These are phyloP conservation scores for Neurospora tetraspora DNA, from an alignment of 495 filamentous ascomycete species.

Conservation along the genomic window DNA sequence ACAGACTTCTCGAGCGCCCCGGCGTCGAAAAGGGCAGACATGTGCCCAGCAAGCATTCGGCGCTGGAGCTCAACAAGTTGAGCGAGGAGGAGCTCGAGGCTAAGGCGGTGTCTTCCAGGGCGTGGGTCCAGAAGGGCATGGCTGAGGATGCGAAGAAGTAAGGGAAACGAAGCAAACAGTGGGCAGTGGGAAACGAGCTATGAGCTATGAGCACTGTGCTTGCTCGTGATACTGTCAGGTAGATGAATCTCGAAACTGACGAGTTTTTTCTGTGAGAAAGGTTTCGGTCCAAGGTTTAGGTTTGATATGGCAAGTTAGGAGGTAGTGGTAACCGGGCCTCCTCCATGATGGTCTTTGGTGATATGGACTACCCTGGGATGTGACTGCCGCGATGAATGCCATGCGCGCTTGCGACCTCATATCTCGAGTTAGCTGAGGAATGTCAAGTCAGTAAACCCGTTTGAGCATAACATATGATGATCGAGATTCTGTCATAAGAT, in stretches of 20 bases:
- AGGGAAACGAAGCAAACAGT: not conserved
- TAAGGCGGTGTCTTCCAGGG: conserved; percentile 34
- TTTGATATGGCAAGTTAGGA: not conserved
- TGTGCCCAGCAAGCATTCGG: conserved; percentile 60
- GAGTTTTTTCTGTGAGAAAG: not conserved
- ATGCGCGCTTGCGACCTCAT: not conserved
- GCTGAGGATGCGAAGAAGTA: conserved; percentile 55
- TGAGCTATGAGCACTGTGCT: not conserved
- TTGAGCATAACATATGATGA: not conserved
- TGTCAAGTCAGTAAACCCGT: not conserved
- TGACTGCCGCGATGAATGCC: not conserved
- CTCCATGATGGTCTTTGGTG: not conserved
- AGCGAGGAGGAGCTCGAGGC: conserved; percentile 38
- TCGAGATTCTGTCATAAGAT: not conserved
- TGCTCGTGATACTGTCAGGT: not conserved
- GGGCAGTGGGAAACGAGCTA: not conserved
- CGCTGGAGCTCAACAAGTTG: conserved; percentile 37
- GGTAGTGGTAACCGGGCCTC: not conserved
- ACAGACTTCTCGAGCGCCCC: conserved; percentile 51
- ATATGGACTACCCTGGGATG: not conserved
- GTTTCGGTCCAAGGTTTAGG: not conserved
- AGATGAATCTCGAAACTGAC: not conserved
- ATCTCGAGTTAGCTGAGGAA: not conserved
- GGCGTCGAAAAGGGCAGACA: conserved; percentile 70
- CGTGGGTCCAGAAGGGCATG: conserved; percentile 59